Evolutionary conservation across 2,329 filamentous ascomycete species (phyloP).

Genomic region (Colletotrichum salicis): DNA sequence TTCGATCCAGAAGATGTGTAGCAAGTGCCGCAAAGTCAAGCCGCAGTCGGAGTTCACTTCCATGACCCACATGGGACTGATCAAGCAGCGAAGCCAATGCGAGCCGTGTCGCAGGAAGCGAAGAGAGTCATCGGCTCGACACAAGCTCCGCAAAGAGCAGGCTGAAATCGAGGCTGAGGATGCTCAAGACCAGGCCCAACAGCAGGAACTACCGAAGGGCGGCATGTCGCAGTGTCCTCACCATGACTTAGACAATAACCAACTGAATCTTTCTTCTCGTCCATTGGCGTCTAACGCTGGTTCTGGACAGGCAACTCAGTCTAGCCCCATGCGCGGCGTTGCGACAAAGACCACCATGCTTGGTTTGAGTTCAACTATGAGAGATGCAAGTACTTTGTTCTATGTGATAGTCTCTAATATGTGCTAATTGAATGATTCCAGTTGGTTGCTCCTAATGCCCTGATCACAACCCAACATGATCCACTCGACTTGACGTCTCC

Average conservation of each 20-base stretch:
- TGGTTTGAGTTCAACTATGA: not conserved
- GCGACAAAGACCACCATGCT: not conserved
- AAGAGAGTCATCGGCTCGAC: not conserved
- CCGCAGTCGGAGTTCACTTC: not conserved
- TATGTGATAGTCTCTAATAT: not conserved
- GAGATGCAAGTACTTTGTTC: not conserved
- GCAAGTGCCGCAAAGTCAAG: not conserved
- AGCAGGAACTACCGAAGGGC: not conserved
- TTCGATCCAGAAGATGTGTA: not conserved
- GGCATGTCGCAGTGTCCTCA: not conserved
- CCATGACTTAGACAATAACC: not conserved
- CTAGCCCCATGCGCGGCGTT: not conserved
- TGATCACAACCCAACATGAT: not conserved
- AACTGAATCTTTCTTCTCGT: not conserved
- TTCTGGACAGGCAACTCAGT: not conserved
- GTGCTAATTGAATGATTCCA: not conserved
- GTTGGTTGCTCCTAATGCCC: not conserved
- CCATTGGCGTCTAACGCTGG: not conserved
- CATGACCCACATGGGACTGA: not conserved
- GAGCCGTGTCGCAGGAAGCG: conserved; percentile 6
- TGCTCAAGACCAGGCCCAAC: no score
- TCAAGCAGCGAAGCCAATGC: not conserved
- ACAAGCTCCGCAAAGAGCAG: not conserved
- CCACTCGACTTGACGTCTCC: not conserved
- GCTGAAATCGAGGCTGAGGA: not conserved